These are phyloP conservation scores for Reticulascus tulasneorum DNA, from an alignment of 2,329 filamentous ascomycete species.

Conservation along the genomic window DNA sequence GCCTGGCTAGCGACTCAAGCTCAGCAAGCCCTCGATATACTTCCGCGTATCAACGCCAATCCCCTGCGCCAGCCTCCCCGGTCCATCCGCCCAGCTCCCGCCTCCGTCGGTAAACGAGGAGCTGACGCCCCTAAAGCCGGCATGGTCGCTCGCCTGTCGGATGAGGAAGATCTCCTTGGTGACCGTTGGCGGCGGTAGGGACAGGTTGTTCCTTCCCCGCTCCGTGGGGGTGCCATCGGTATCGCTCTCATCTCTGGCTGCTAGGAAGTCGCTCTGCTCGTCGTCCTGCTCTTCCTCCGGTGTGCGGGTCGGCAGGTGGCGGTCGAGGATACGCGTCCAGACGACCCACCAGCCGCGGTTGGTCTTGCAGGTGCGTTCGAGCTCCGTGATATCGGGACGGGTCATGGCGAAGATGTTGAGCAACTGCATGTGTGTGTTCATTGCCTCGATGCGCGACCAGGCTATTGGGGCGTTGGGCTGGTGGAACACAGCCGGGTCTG, in stretches of 20 bases:
- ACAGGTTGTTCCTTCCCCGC: background rate
- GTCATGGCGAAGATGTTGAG: slow-evolving; percentile 52
- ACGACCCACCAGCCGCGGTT: slow-evolving; percentile 67
- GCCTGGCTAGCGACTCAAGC: slow-evolving; percentile 51
- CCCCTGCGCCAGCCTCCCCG: slow-evolving; percentile 62
- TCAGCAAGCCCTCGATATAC: slow-evolving; percentile 71
- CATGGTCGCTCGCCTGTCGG: slow-evolving; percentile 55
- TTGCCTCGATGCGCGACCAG: slow-evolving; percentile 60
- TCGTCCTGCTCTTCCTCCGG: background rate
- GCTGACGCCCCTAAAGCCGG: slow-evolving; percentile 30
- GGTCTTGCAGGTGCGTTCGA: slow-evolving; percentile 63
- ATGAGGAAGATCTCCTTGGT: slow-evolving; percentile 61
- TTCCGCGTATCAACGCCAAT: slow-evolving; percentile 73
- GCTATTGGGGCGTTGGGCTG: slow-evolving; percentile 11
- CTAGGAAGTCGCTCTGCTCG: background rate
- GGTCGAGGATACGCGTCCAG: slow-evolving; percentile 55
- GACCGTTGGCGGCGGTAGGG: slow-evolving; percentile 15
- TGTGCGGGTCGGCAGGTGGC: slow-evolving; percentile 11
- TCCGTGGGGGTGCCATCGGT: slow-evolving; percentile 1
- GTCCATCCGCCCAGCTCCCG: slow-evolving; percentile 48
- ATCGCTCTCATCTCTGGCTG: slow-evolving; percentile 1
- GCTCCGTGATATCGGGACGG: slow-evolving; percentile 35
- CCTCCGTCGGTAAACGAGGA: slow-evolving; percentile 31
- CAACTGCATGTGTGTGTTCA: slow-evolving; percentile 62
- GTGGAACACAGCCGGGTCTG: slow-evolving; percentile 34